Conservation (phyloP, 2,329 filamentous ascomycete genomes). For the Byssochlamys sp. region DNA sequence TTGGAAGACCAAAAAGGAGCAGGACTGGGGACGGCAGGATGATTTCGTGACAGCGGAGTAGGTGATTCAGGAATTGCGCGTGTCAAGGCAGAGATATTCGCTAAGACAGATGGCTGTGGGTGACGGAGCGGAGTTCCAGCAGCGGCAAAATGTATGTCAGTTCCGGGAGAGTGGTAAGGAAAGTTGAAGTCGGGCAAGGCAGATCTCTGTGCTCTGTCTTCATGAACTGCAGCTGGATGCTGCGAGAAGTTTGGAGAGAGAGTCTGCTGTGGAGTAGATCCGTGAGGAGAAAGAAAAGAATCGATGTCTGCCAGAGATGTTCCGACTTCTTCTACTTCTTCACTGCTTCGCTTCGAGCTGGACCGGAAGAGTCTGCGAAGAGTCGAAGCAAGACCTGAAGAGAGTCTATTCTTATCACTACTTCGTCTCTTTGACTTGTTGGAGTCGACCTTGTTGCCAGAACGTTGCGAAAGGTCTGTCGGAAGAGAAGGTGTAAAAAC, state of each 20-base stretch:
- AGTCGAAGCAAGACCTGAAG: conserved; percentile 3
- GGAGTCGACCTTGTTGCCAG: background rate
- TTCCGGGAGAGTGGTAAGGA: background rate
- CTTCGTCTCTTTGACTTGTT: background rate
- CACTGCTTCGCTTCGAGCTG: conserved; percentile 2
- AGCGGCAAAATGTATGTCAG: background rate
- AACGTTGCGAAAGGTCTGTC: background rate
- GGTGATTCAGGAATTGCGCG: background rate
- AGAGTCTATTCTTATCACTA: conserved; percentile 4
- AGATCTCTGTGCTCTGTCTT: background rate
- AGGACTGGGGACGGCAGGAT: conserved; percentile 6
- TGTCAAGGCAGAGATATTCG: background rate
- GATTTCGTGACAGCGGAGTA: background rate
- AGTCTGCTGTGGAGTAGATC: background rate
- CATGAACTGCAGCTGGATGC: background rate
- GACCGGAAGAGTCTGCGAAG: conserved; percentile 7
- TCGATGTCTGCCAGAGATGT: background rate
- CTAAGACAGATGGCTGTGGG: background rate
- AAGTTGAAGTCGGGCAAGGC: background rate
- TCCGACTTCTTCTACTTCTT: background rate
- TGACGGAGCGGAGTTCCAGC: background rate
- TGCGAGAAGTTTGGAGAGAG: background rate
- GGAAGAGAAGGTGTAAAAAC: background rate
- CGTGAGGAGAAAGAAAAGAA: background rate
- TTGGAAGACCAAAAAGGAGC: conserved; percentile 6